Evolutionary conservation across 441 rosid genomes (phyloP), one percentile per base, ranked within the genome.

Genomic region (Pelargonium myrrhifolium): DNA sequence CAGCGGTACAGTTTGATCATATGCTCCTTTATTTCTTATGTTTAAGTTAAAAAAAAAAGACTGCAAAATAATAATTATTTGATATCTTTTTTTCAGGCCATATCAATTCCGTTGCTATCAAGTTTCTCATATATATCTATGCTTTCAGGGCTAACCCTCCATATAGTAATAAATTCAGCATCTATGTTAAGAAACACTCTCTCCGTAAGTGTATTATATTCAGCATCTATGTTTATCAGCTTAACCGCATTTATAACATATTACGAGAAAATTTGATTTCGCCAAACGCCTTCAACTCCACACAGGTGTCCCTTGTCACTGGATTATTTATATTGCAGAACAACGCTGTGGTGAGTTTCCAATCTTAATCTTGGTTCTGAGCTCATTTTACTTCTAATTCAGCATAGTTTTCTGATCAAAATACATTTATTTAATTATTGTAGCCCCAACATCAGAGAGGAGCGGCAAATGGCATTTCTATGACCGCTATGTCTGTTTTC

Each of bases 401-500:
- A 47, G 17, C 55, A 47, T 47, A 47, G 55, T 47, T 43, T 15
- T 53, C 37, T 39, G 26, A 35, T 65, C 59, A 43, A 20, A 26
- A 28, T n/a, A 37, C 15, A 14, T 39, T 37, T 71, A 12, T 22
- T 39, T 7, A 43, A 3, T 43, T 67, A 17, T 26, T 51, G 26
- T 47, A 83, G 87, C 85, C 84, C 40, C 87, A 79, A 72, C 72
- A 73, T 58, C 95, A 85, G 71, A 84, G 92, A 76, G 92, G 87
- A 45, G 84, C 91, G 40, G 92, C 92, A 61, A 89, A 89, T 78
- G 95, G 92, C 70, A 80, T 89, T 72, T 81, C 95, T 9, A 80
- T 87, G 83, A 86, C 95, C 45, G 89, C 78, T 45, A 86, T 89
- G 92, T 89, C 95, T 65, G 45, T 89, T 56, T 89, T 85, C 73